phyloP scores from a whole-genome alignment of 176 grass and related monocot genomes.

The Puya raimondii region DNA sequence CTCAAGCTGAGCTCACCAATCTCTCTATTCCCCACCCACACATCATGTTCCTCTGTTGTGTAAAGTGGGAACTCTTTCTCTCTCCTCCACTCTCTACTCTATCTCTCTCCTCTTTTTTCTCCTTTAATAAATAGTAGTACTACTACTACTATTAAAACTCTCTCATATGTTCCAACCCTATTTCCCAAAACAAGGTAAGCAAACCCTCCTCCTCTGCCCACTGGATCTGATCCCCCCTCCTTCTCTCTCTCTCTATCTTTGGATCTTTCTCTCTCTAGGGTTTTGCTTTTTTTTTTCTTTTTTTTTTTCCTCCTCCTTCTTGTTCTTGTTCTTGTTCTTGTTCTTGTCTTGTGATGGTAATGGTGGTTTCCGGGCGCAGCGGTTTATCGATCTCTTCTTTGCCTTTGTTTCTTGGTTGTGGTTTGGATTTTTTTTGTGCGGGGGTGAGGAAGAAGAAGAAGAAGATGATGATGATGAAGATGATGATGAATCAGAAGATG shows the following conservation, averaged over 20 bases:
- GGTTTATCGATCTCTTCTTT: conserved; percentile 90
- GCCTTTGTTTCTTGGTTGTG: conserved; percentile 39
- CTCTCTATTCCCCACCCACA: not conserved
- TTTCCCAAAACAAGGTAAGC: too few species aligned
- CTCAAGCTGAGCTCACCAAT: not conserved
- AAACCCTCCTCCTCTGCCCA: too few species aligned
- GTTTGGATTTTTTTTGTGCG: not conserved
- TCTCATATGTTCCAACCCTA: too few species aligned
- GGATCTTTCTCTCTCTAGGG: not conserved
- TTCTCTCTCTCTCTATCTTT: not conserved
- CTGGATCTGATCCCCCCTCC: not conserved
- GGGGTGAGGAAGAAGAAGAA: not conserved
- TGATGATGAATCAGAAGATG: too few species aligned
- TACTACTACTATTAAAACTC: too few species aligned
- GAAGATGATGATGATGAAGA: conserved; percentile 4
- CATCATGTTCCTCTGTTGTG: not conserved
- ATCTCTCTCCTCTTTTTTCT: not conserved
- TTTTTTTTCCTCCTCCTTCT: not conserved
- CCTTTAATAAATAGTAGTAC: not conserved
- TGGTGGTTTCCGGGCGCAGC: conserved; percentile 62
- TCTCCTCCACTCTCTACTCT: not conserved
- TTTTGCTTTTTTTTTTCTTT: not conserved
- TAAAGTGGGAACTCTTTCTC: not conserved
- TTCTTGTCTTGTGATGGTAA: not conserved
- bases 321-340: too few species aligned